Conservation (phyloP, 805 yeast genomes). For the Candida nanaspora region DNA sequence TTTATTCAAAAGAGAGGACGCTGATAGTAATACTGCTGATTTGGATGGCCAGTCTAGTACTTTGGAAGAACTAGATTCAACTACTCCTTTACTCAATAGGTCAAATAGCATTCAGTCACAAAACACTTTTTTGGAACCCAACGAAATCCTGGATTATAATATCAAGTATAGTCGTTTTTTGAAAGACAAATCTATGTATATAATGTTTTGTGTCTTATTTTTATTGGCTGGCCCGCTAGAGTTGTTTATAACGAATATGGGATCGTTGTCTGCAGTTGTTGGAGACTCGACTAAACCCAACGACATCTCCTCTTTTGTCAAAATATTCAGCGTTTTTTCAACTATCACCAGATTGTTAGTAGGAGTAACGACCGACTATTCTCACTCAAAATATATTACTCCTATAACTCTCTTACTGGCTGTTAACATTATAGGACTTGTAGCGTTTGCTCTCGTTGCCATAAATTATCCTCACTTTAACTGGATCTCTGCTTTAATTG, state of each 20-base stretch:
- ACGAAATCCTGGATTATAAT: conserved; percentile 13
- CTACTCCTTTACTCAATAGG: conserved; percentile 24
- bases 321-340: conserved; percentile 54
- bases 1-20: conserved; percentile 25
- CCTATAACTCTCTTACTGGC: conserved; percentile 3
- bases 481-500: conserved; percentile 42
- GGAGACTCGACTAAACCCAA: conserved; percentile 7
- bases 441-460: conserved; percentile 10
- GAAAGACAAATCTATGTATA: conserved; percentile 53
- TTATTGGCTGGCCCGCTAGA: conserved; percentile 79
- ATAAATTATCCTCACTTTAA: conserved; percentile 6
- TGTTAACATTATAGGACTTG: background rate
- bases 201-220: conserved; percentile 56
- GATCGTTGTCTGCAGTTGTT: conserved; percentile 47
- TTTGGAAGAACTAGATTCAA: conserved; percentile 14
- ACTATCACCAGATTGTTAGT: conserved; percentile 57
- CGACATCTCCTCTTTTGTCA: conserved; percentile 42
- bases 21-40: no score
- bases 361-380: conserved; percentile 60
- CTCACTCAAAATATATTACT: conserved; percentile 6
- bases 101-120: background rate
- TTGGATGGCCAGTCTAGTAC: no score
- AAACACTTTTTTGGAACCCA: conserved; percentile 15
- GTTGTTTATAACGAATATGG: conserved; percentile 76
- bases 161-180: conserved; percentile 26